phyloP scores from a whole-genome alignment of 2,329 filamentous ascomycete species.

The Cladosporium sp. region DNA sequence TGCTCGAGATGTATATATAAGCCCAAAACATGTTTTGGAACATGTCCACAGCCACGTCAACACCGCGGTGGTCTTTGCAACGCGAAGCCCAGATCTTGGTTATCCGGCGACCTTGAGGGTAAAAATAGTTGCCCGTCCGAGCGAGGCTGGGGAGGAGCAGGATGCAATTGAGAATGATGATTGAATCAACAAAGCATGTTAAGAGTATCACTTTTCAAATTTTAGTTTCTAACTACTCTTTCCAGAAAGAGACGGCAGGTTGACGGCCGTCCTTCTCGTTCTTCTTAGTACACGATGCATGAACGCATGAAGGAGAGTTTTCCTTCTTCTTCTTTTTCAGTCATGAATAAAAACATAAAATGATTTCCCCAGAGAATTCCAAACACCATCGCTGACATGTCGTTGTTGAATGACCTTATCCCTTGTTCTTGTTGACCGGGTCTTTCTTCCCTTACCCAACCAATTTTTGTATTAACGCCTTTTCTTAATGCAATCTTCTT shows the following conservation, averaged over 20 bases:
- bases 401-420: constrained; percentile 13
- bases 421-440: no score
- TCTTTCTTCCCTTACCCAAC: background rate
- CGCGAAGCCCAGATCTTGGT: no score
- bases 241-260: constrained; percentile 5
- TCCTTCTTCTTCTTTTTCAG: background rate
- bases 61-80: no score
- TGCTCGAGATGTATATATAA: no score
- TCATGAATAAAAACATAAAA: background rate
- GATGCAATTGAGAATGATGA: no score
- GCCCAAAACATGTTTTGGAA: no score
- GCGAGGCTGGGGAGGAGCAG: no score
- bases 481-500: background rate
- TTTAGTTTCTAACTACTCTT: background rate
- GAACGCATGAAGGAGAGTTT: background rate
- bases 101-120: no score
- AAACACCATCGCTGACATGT: constrained; percentile 12
- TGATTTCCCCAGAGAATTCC: background rate
- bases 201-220: no score
- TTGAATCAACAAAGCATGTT: no score
- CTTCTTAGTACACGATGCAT: constrained; percentile 6
- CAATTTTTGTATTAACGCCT: background rate
- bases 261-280: background rate
- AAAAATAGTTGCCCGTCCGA: no score
- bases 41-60: no score